These are phyloP conservation scores for Fragaria iinumae DNA, from an alignment of 306 rosid genomes.

Conservation along the genomic window DNA sequence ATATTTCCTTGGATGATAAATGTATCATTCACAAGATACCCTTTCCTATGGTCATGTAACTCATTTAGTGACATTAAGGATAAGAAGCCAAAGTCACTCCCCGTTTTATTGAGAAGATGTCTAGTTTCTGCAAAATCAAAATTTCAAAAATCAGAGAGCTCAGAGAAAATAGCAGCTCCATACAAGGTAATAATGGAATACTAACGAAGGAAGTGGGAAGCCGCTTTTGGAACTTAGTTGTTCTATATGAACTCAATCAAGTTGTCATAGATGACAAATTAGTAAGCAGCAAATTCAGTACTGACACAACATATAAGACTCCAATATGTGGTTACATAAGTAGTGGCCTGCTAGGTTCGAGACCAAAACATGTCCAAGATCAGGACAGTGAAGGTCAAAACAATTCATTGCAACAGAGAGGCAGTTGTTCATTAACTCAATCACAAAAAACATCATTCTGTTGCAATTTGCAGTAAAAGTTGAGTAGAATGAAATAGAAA, in stretches of 20 bases:
- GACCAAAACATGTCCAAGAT: neutral
- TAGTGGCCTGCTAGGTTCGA: neutral
- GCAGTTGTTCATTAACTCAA: too few species aligned
- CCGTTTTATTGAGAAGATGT: neutral
- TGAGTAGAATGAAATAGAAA: neutral
- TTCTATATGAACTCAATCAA: neutral
- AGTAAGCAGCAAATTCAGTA: neutral
- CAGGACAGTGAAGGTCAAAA: neutral
- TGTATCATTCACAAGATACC: slow-evolving; percentile 1
- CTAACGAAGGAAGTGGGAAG: neutral
- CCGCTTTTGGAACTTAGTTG: neutral
- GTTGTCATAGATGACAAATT: neutral
- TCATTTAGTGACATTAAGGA: neutral
- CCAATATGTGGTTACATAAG: neutral
- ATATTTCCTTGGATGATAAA: neutral
- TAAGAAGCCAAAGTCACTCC: neutral
- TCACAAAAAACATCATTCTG: neutral
- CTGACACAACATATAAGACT: neutral
- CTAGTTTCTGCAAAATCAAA: neutral
- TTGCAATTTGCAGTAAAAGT: neutral
- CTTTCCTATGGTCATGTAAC: neutral
- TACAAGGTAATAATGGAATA: neutral
- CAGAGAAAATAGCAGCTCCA: neutral
- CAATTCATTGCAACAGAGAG: neutral
- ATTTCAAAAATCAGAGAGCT: neutral